Percentiles rank a stretch among this genome's conserved stretches.
phyloP scores from a whole-genome alignment of 176 grass and related monocot genomes.

The Bolboschoenus planiculmis region DNA sequence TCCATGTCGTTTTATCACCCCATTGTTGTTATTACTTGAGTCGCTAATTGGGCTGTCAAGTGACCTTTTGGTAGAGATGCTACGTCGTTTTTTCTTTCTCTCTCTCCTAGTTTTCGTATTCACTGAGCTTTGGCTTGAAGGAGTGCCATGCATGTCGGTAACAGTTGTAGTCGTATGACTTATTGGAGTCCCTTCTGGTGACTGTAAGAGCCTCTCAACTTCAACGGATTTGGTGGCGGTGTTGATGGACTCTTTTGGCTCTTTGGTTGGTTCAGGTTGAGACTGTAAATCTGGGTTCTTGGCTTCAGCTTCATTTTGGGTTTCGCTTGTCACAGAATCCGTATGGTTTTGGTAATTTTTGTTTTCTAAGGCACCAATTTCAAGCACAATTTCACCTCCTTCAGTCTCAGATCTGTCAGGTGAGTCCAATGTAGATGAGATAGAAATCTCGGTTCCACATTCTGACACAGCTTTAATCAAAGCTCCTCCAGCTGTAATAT shows the following conservation, averaged over 20 bases:
- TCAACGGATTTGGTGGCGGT: background rate
- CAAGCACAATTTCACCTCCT: constrained; percentile 89
- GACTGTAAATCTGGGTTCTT: constrained; percentile 1
- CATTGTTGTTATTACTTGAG: constrained; percentile 7
- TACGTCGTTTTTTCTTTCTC: constrained; percentile 35
- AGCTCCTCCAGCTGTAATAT: constrained; percentile 34
- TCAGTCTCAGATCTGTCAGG: constrained; percentile 92
- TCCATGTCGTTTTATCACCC: constrained; percentile 1
- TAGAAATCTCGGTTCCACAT: constrained; percentile 96
- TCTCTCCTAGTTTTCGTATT: constrained; percentile 62
- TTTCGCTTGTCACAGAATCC: background rate
- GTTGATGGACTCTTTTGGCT: constrained; percentile 2
- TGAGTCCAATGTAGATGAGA: constrained; percentile 94
- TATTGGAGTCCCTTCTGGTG: constrained; percentile 60
- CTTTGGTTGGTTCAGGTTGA: constrained; percentile 11
- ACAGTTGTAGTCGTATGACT: constrained; percentile 36
- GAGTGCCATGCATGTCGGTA: constrained; percentile 54
- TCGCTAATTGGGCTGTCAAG: constrained; percentile 34
- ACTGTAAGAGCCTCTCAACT: constrained; percentile 26
- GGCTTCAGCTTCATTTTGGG: background rate
- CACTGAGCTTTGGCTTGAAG: constrained; percentile 80
- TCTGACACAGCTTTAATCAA: constrained; percentile 66
- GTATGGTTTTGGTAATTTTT: constrained; percentile 22
- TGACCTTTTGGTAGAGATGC: constrained; percentile 45
- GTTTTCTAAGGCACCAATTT: constrained; percentile 71